phyloP scores from a whole-genome alignment of 306 rosid genomes.

The Trifolium repens region DNA sequence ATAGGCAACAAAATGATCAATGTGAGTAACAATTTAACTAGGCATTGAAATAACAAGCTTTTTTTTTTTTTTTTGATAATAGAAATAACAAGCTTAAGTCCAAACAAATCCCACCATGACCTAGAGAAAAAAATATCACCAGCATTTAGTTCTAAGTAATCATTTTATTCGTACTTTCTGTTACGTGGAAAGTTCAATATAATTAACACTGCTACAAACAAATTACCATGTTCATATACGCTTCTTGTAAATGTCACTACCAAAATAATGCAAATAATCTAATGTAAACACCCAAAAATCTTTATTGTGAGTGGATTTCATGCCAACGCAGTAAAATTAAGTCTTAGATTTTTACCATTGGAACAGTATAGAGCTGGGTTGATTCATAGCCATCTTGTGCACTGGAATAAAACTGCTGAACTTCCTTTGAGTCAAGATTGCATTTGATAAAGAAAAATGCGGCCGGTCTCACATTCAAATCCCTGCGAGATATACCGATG shows the following conservation, averaged over 20 bases:
- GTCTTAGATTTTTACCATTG: conserved; percentile 64
- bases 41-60: not conserved
- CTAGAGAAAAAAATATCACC: not conserved
- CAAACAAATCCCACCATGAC: not conserved
- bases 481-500: conserved; percentile 81
- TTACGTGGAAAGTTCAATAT: too few relatives aligned
- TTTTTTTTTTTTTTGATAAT: too few relatives aligned
- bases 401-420: conserved; percentile 65
- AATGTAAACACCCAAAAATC: conserved; percentile 1
- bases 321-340: conserved; percentile 4
- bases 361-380: conserved; percentile 74
- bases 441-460: conserved; percentile 90
- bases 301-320: conserved; percentile 38
- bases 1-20: conserved; percentile 13
- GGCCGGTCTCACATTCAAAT: conserved; percentile 77
- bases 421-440: conserved; percentile 68
- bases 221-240: not conserved
- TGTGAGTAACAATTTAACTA: conserved; percentile 2
- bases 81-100: not conserved
- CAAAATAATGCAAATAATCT: conserved; percentile 25
- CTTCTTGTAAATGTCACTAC: conserved; percentile 1
- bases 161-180: too few relatives aligned
- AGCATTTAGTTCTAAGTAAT: conserved; percentile 16
- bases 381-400: conserved; percentile 97
- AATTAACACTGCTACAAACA: too few relatives aligned